Percentiles rank a stretch among this genome's conserved stretches.
Conservation (phyloP, 805 yeast genomes). For the Nakazawaea holstii region DNA sequence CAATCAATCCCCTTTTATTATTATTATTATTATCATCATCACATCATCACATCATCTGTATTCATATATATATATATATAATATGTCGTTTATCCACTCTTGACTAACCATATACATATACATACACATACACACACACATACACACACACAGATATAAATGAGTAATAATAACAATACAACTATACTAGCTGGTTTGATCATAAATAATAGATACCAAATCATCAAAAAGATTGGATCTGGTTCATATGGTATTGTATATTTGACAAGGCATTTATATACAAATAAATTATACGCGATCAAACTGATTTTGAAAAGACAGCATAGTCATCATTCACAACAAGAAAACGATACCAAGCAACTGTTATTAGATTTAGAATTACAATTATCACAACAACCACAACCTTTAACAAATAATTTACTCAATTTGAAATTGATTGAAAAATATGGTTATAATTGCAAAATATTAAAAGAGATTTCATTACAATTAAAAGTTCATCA, state of each 20-base stretch:
- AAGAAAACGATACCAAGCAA: constrained; percentile 21
- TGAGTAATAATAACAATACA: neutral
- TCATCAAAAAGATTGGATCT: constrained; percentile 59
- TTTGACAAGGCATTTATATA: constrained; percentile 50
- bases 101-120: neutral
- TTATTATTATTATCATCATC: neutral
- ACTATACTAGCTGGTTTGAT: constrained; percentile 18
- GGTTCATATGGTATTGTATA: constrained; percentile 87
- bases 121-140: neutral
- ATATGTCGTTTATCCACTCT: neutral
- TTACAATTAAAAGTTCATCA: constrained; percentile 70
- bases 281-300: constrained; percentile 57
- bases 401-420: constrained; percentile 24
- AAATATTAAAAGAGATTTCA: constrained; percentile 58
- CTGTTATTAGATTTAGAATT: constrained; percentile 24
- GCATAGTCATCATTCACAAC: constrained; percentile 14
- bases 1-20: neutral
- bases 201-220: constrained; percentile 31
- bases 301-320: constrained; percentile 58
- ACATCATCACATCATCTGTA: too few species aligned
- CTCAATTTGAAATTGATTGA: constrained; percentile 31
- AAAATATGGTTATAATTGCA: constrained; percentile 26
- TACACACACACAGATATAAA: neutral
- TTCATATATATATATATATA: neutral
- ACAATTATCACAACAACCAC: constrained; percentile 18